Base-by-base conservation (phyloP, 2,329 filamentous ascomycete genomes). In the Sporothrix schenckii region DNA sequence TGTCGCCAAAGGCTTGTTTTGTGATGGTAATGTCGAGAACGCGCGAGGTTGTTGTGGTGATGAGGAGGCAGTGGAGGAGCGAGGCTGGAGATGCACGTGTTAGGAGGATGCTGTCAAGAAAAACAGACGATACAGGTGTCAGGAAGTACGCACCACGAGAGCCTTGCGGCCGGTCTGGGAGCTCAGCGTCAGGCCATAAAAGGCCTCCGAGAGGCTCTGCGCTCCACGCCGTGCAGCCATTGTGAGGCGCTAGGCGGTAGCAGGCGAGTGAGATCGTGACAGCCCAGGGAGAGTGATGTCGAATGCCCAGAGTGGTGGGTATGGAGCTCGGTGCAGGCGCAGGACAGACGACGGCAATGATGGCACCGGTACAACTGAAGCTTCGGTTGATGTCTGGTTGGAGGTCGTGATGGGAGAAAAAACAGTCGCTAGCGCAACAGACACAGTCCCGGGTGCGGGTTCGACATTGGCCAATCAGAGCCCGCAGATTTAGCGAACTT, bases 141-240 rank as follows among this genome's bases (percentile, higher is more conserved):
- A 9, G 34, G 34, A 34, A 19, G 44, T 3, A 50, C 49, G 19
- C 19, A 50, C 49, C 49, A 19, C 50, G 50, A 69, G 49, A 14
- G 60, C 41, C 52, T 27, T 34, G 24, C 67, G 61, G 70, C 61
- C n/a, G 24, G 61, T 50, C 49, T 49, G 63, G 14, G 65, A 21
- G 56, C 67, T 60, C 39, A 72, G 39, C 0, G 71, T 56, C 19
- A 73, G 69, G 60, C 72, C 54, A 24, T 69, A 39, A 9, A 73
- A 14, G n/a, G 69, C 71, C 47, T 73, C 71, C 24, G 70, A 11
- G 11, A 73, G 70, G 30, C 70, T 58, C 70, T 54, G 70, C 14
- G 69, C 71, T 53, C 72, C 52, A 63, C 66, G 69, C 50, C 72
- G 72, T 34, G 72, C 49, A 39, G 72, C 71, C 72, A 73, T 73